Evolutionary conservation across 495 filamentous ascomycete species (phyloP).

Genomic region (Halenospora varia): DNA sequence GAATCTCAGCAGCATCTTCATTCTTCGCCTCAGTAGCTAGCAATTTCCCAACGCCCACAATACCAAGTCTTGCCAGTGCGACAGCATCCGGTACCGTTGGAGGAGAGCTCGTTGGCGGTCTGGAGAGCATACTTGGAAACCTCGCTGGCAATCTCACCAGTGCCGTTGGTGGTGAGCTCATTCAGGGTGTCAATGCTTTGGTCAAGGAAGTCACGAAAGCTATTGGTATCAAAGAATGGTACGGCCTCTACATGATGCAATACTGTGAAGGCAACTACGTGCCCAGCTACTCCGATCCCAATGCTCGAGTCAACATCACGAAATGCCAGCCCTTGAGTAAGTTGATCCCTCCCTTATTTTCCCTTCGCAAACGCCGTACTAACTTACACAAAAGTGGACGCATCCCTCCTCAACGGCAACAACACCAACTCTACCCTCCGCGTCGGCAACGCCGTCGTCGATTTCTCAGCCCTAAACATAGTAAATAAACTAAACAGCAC

Average conservation of each 20-base stretch:
- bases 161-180: neutral
- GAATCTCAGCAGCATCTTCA: neutral
- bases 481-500: conserved; percentile 6
- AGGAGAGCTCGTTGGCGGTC: neutral
- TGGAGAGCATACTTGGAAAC: conserved; percentile 3
- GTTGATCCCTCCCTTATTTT: neutral
- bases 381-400: too few species aligned
- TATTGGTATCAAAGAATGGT: conserved; percentile 14
- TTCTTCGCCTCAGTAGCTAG: conserved; percentile 5
- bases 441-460: conserved; percentile 10
- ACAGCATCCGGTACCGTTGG: neutral
- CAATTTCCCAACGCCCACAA: neutral
- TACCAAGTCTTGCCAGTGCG: neutral
- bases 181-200: neutral
- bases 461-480: conserved; percentile 16
- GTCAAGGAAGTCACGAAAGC: neutral
- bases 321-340: conserved; percentile 8
- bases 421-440: conserved; percentile 4
- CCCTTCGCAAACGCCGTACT: neutral
- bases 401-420: neutral
- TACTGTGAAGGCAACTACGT: conserved; percentile 8
- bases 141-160: neutral
- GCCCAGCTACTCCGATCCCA: conserved; percentile 5
- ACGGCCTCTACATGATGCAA: conserved; percentile 9
- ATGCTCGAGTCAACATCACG: conserved; percentile 6